Evolutionary conservation across 108 stramenopile species (phyloP), one percentile per base, ranked within the genome.

Genomic region (Bacterosira constricta): DNA sequence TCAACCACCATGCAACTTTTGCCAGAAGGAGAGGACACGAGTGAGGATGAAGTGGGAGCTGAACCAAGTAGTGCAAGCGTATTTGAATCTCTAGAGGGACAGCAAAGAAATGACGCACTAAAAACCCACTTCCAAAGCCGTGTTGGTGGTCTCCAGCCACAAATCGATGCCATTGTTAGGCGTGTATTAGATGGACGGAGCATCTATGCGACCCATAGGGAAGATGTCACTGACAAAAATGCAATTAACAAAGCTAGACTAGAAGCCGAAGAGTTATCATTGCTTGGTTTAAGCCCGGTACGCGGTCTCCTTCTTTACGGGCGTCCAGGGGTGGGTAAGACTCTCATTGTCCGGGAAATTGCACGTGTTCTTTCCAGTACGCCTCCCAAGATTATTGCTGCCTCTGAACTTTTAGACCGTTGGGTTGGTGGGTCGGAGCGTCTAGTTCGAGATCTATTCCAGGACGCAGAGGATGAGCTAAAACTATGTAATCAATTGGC

Each of bases 401-500:
- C 92, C 21, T 95, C 96, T 11, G 94, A 99, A 79, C 83, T 99
- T 36, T 85, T 99, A 51, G 97, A 99, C 83, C 92, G 97, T 69
- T 99, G 96, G 93, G 97, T 99, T 12, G 98, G 97, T 18, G 97
- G 97, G 62, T 84, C 84, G 20, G 97, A 97, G 56, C 93, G 96
- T 29, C 69, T 96, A 4, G 90, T 99, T 18, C 83, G 97, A 52
- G 95, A 86, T 31, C 77, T 99, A 75, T 99, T 99, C 81, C 84
- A 87, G 20, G 97, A 96, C 56, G 98, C 98, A 20, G 93, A 95
- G 70, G 92, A 86, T 49, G 87, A 90, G 62, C 63, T 88, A 10
- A 23, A 39, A 7, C 31, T 62, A 27, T 77, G 68, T 41, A 45
- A 32, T 35, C 21, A 54, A 29, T n/a, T n/a, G n/a, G 81, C 77